These are phyloP conservation scores for Colletotrichum costaricense DNA, from an alignment of 2,329 filamentous ascomycete species.

Conservation along the genomic window DNA sequence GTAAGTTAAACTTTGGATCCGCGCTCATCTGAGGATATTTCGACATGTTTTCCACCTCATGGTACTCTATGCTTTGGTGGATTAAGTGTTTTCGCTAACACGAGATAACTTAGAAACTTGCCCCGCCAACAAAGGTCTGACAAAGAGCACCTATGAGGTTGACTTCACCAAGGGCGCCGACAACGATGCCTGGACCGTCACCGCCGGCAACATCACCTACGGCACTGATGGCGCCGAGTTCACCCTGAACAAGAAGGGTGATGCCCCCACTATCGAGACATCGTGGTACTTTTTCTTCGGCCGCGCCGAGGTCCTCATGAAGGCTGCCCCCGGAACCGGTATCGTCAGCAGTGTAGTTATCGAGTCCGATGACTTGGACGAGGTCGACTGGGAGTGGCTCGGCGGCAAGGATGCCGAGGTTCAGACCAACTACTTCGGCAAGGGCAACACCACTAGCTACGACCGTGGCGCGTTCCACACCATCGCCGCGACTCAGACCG, in stretches of 20 bases:
- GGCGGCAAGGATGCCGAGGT: conserved; percentile 76
- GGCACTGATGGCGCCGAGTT: conserved; percentile 45
- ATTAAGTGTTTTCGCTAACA: not conserved
- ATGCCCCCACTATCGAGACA: conserved; percentile 72
- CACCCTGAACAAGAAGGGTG: conserved; percentile 68
- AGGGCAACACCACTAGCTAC: conserved; percentile 74
- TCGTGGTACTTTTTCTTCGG: conserved; percentile 91
- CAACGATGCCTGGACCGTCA: conserved; percentile 44
- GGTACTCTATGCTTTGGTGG: not conserved
- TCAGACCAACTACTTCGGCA: conserved; percentile 86
- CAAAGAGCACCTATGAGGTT: conserved; percentile 60
- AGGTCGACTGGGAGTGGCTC: conserved; percentile 89
- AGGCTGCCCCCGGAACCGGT: conserved; percentile 54
- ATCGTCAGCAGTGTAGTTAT: conserved; percentile 83
- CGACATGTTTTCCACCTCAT: not conserved
- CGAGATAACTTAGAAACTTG: conserved; percentile 53
- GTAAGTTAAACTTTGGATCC: conserved; percentile 6
- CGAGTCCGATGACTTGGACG: conserved; percentile 81
- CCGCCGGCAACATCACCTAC: conserved; percentile 42
- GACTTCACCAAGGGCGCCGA: conserved; percentile 76
- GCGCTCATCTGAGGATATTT: not conserved
- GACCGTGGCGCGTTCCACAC: conserved; percentile 70
- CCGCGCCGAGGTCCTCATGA: conserved; percentile 73
- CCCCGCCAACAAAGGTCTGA: conserved; percentile 72
- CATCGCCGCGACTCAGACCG: conserved; percentile 51